These are phyloP conservation scores for Delitschia confertaspora DNA, from an alignment of 495 filamentous ascomycete genomes.

Conservation along the genomic window DNA sequence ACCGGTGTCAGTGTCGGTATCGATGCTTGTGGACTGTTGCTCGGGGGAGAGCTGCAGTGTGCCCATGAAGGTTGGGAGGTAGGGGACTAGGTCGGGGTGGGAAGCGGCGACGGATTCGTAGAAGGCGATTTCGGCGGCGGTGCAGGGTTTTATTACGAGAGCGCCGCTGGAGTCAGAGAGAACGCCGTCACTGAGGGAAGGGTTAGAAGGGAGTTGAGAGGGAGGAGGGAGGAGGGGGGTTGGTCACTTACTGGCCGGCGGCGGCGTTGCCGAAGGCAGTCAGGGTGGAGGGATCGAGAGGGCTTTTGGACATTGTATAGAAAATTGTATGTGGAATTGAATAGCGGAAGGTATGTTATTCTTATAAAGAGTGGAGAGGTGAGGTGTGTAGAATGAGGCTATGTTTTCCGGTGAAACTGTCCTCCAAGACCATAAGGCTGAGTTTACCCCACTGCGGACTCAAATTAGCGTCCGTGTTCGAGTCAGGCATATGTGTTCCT, in stretches of 20 bases:
- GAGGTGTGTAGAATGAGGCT: not conserved
- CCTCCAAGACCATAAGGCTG: too few species aligned
- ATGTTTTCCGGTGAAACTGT: too few species aligned
- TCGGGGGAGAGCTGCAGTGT: conserved; percentile 49
- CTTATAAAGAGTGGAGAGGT: not conserved
- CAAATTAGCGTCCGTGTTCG: too few species aligned
- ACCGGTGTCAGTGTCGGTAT: not conserved
- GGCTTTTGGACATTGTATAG: conserved; percentile 13
- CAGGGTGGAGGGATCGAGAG: conserved; percentile 38
- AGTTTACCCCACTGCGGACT: too few species aligned
- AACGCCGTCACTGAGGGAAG: conserved; percentile 68
- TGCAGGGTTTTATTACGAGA: conserved; percentile 93
- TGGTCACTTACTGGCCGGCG: conserved; percentile 79
- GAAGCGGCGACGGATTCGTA: conserved; percentile 64
- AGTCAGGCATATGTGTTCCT: too few species aligned
- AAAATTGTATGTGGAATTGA: not conserved
- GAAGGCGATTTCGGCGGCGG: conserved; percentile 75
- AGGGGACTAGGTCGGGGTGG: conserved; percentile 63
- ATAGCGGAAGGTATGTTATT: not conserved
- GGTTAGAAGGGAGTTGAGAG: conserved; percentile 6
- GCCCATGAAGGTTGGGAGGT: conserved; percentile 81
- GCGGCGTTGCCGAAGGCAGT: conserved; percentile 71
- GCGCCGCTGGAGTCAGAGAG: conserved; percentile 76
- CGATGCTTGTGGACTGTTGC: not conserved
- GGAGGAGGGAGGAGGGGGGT: not conserved